These are phyloP conservation scores for Phytophthora ramorum DNA, from an alignment of 352 stramenopile genomes.

Conservation along the genomic window DNA sequence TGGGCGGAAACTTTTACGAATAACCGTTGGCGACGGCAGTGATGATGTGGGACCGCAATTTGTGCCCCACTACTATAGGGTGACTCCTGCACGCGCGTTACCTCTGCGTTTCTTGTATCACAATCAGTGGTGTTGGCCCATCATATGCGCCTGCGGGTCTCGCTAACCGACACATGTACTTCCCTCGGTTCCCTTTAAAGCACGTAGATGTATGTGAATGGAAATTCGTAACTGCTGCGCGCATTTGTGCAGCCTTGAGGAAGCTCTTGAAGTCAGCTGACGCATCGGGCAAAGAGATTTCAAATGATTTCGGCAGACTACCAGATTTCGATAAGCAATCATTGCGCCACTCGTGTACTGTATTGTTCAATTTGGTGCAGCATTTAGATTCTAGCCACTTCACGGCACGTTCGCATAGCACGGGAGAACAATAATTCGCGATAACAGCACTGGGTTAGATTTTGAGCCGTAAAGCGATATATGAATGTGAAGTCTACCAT, in stretches of 20 bases:
- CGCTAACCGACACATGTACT: conserved; percentile 4
- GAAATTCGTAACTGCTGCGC: background rate
- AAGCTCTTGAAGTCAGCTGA: background rate
- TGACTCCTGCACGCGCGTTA: background rate
- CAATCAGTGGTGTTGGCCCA: conserved; percentile 6
- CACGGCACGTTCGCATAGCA: background rate
- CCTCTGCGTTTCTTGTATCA: background rate
- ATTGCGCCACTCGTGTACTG: background rate
- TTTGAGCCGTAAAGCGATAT: conserved; percentile 14
- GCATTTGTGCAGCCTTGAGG: background rate
- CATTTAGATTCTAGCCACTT: conserved; percentile 5
- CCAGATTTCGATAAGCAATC: background rate
- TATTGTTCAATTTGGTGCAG: background rate
- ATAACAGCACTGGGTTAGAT: conserved; percentile 16
- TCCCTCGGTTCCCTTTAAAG: conserved; percentile 3
- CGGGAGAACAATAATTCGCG: background rate
- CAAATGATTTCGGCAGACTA: background rate
- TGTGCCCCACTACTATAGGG: background rate
- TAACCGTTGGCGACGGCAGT: background rate
- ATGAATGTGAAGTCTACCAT: conserved; percentile 28
- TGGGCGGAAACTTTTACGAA: background rate
- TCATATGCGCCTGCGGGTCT: background rate
- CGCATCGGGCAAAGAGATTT: background rate
- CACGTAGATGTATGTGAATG: conserved; percentile 4
- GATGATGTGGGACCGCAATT: background rate